Base-by-base conservation (phyloP, 2,329 filamentous ascomycete species). In the Aspergillus brasiliensis region DNA sequence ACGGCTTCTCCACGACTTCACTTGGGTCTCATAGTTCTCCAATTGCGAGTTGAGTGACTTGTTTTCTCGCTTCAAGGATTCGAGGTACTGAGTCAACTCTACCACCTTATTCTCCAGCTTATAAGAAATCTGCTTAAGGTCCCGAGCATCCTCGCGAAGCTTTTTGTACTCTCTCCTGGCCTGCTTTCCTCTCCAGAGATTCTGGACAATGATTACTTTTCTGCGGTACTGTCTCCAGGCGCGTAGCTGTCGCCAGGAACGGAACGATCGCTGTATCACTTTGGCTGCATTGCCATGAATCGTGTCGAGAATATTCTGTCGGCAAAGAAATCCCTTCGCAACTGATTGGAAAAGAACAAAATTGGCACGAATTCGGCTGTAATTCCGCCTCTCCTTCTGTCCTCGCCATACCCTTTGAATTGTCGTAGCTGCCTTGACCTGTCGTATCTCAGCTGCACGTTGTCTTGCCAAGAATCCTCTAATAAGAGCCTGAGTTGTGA, bases 41-140 rank as follows among this genome's bases (percentile, higher is more conserved):
- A 99, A 89, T 77, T 98, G 93, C 37, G 86, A 88, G 68, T 90
- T 83, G 62, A 99, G 84, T 60, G 86, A 86, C 83, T 96, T 97
- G 85, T 99, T 99, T 80, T 97, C 91, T 64, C 89, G 86, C 82
- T 96, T 97, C 84, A 97, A 90, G 8, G 92, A 89, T 66, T 95
- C 93, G 69, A 99, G 80, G 52, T 90, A 91, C 77, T 99, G 95
- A 1, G 95, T 99, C 71, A 99, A 85, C 81, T 99, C 95, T 64
- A 99, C 92, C 64, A 99, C 95, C 87, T 99, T 99, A 85, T 99
- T 98, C 78, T 99, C 95, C 70, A 99, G 83, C 83, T 97, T 98
- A 84, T 99, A 99, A 2, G 95, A 98, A 69, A 99, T 99, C 78
- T 98, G 94, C 84, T 98, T 98, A 76, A 99, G 86, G 81, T 99